Conservation (phyloP, 495 filamentous ascomycete species). For the Geoglossum glabrum region DNA sequence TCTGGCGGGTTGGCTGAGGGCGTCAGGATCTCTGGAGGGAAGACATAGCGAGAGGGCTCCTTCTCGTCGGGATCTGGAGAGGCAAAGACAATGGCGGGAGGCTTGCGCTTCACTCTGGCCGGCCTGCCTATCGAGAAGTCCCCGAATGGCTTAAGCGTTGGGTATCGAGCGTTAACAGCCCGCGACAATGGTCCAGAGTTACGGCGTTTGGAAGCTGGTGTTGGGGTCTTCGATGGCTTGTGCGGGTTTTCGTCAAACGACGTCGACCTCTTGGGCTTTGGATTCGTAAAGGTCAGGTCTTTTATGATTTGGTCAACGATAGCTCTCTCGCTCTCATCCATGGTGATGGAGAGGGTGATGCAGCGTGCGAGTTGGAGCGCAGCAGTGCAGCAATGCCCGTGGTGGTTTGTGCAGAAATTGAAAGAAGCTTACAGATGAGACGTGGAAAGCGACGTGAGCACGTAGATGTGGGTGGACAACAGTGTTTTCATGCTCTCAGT, state of each 20-base stretch:
- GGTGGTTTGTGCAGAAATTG: neutral
- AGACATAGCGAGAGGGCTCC: neutral
- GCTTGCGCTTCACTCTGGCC: neutral
- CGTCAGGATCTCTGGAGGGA: neutral
- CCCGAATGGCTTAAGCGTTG: neutral
- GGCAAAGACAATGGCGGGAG: neutral
- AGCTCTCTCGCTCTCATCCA: neutral
- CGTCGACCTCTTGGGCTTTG: neutral
- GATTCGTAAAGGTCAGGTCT: neutral
- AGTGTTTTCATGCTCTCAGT: neutral
- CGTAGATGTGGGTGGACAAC: neutral
- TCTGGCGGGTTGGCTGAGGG: neutral
- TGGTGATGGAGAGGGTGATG: neutral
- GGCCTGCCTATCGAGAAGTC: neutral
- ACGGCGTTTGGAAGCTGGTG: neutral
- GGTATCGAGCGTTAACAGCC: neutral
- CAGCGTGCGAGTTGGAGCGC: neutral
- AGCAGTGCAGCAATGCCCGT: neutral
- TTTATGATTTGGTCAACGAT: neutral
- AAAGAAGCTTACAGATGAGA: neutral
- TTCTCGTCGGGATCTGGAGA: neutral
- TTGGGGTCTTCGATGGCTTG: neutral
- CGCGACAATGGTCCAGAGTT: neutral
- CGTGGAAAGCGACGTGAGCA: neutral
- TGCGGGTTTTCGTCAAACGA: neutral